Conservation (phyloP, 2,329 filamentous ascomycete genomes). For the Kalaharituber pfeilii region DNA sequence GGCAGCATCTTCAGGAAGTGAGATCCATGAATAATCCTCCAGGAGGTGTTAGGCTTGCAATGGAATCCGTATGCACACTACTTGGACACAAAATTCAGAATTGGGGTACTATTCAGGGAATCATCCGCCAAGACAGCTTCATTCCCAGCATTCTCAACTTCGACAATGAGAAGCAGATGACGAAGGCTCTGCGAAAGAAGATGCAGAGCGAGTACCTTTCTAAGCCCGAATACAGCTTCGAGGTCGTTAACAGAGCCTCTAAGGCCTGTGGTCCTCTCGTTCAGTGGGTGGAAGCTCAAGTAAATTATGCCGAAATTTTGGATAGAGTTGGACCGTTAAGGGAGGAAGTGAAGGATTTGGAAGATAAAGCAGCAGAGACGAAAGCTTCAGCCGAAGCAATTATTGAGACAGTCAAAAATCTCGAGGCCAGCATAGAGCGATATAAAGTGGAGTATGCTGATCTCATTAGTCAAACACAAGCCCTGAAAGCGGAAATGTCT, state of each 20-base stretch:
- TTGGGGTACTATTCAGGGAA: conserved; percentile 80
- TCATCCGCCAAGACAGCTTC: conserved; percentile 86
- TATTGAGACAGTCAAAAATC: conserved; percentile 62
- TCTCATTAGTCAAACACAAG: conserved; percentile 89
- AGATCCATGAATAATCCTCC: conserved; percentile 92
- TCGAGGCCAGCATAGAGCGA: conserved; percentile 79
- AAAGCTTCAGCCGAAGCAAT: conserved; percentile 87
- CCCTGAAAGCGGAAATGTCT: conserved; percentile 93
- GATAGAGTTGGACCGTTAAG: conserved; percentile 84
- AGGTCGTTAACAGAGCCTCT: conserved; percentile 87
- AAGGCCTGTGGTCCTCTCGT: conserved; percentile 94
- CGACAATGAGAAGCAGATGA: conserved; percentile 92
- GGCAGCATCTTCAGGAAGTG: conserved; percentile 91
- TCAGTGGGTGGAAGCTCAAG: conserved; percentile 92
- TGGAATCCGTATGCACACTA: conserved; percentile 91
- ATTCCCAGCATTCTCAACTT: conserved; percentile 96
- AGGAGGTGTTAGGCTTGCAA: conserved; percentile 69
- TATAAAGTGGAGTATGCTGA: conserved; percentile 95
- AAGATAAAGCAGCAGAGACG: conserved; percentile 76
- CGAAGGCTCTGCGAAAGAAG: conserved; percentile 56
- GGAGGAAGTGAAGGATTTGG: conserved; percentile 71
- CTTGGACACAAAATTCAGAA: conserved; percentile 76
- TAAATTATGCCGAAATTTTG: conserved; percentile 93
- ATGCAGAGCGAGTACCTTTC: conserved; percentile 88
- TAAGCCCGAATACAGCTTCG: conserved; percentile 88